Base-by-base conservation (phyloP, 2,329 filamentous ascomycete species). In the Bipolaris oryzae region DNA sequence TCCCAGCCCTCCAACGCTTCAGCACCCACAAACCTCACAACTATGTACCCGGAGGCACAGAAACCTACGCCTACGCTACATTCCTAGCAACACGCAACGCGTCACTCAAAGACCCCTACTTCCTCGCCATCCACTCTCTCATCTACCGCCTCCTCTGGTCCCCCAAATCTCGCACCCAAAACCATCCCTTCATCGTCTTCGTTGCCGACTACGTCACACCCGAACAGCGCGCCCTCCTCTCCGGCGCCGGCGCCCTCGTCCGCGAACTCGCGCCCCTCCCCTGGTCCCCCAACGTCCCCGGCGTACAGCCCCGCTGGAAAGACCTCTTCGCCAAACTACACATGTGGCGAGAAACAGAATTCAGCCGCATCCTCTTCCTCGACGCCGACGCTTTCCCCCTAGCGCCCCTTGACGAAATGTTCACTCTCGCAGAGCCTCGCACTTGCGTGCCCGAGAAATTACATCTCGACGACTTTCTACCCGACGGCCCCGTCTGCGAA, bases 261-360 rank as follows among this genome's bases (percentile, higher is more conserved):
- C 70, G 70, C 18, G 71, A 75, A 43, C 71, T 76, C 11, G 49
- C 57, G 1, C 62, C 69, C 2, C 45, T 74, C 0, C 57, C 65
- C 10, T 75, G 71, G 70, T 60, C 67, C 7, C 70, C 70, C 21
- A 65, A 69, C 18, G 58, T 61, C 3, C 33, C 53, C 1, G 64
- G 63, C 9, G 58, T 68, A 7, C 62, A 68, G 33, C 51, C 58
- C 18, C 62, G 74, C 1, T 75, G 72, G 70, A 69, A 65, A 50
- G 71, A 76, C 42, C 69, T 74, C 3, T 76, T 76, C 51, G 68
- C 72, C 5, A 75, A 76, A 43, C 63, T 76, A 16, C 64, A 74
- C 57, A 75, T 76, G 70, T 76, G 71, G 72, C 65, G 63, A 7
- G 67, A 74, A 47, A 71, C 65, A 0, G 64, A 71, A 2, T 76